Percentiles rank a stretch among this genome's conserved stretches.
Evolutionary conservation across 805 yeast species (phyloP).

Genomic region (Candida multigemmis): DNA sequence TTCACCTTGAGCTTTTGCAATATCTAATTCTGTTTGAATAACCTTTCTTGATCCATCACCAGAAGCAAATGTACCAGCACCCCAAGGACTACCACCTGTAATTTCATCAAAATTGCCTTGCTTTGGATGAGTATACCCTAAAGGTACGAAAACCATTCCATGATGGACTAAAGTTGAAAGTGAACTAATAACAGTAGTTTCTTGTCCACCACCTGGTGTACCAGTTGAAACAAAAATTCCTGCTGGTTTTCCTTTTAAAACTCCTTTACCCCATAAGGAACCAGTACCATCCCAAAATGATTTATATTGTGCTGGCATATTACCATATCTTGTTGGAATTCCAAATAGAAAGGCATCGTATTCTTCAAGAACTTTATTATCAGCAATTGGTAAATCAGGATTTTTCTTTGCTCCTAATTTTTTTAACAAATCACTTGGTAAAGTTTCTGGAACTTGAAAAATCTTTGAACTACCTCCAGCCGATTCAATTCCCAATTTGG

Average conservation of each 20-base stretch:
- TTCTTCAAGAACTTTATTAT: conserved; percentile 42
- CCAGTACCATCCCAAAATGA: conserved; percentile 78
- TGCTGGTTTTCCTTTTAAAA: conserved; percentile 62
- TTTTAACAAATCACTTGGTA: conserved; percentile 4
- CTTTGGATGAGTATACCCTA: conserved; percentile 57
- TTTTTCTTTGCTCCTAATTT: conserved; percentile 4
- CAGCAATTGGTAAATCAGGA: conserved; percentile 43
- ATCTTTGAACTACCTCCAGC: conserved; percentile 56
- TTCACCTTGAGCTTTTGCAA: conserved; percentile 59
- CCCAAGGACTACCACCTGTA: conserved; percentile 84
- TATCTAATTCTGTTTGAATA: conserved; percentile 48
- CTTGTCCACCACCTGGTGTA: conserved; percentile 75
- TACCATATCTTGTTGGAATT: conserved; percentile 74
- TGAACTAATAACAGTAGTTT: conserved; percentile 51
- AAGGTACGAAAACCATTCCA: conserved; percentile 70
- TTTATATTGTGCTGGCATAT: conserved; percentile 69
- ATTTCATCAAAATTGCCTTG: conserved; percentile 47
- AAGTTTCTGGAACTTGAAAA: conserved; percentile 34
- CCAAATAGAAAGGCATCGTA: conserved; percentile 59
- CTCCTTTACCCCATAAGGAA: conserved; percentile 65
- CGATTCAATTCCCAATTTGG: conserved; percentile 53
- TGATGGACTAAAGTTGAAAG: conserved; percentile 64
- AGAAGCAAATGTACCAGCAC: conserved; percentile 70
- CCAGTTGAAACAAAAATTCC: conserved; percentile 71
- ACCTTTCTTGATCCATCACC: conserved; percentile 64